phyloP scores from a whole-genome alignment of 2,329 filamentous ascomycete genomes.

The Penicillium sumatraense region DNA sequence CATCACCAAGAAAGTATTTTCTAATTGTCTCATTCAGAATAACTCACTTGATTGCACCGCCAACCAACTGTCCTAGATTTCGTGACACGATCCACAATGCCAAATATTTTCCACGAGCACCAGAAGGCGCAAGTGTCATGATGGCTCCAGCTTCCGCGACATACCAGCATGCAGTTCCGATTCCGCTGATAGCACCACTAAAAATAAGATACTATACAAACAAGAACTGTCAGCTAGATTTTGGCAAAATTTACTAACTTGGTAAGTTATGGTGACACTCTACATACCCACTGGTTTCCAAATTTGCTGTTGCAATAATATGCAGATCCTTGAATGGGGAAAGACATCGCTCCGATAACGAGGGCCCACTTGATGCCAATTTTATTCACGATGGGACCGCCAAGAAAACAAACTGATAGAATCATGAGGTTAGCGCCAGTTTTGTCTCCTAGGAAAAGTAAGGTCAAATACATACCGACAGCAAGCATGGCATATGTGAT shows the following conservation, averaged over 20 bases:
- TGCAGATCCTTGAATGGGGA: slow-evolving; percentile 53
- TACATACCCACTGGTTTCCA: slow-evolving; percentile 53
- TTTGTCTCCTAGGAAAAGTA: too few relatives aligned
- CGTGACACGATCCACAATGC: slow-evolving; percentile 55
- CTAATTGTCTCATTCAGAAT: neutral
- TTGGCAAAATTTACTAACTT: too few relatives aligned
- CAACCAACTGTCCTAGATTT: slow-evolving; percentile 54
- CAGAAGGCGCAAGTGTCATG: slow-evolving; percentile 54
- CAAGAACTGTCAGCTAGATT: too few relatives aligned
- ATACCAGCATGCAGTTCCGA: slow-evolving; percentile 54
- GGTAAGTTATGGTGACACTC: too few relatives aligned
- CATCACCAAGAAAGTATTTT: too few relatives aligned
- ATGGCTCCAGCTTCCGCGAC: slow-evolving; percentile 55
- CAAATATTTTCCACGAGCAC: slow-evolving; percentile 54
- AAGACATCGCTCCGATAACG: slow-evolving; percentile 48
- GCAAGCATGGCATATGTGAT: slow-evolving; percentile 36
- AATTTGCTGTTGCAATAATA: slow-evolving; percentile 57
- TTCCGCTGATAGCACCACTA: slow-evolving; percentile 43
- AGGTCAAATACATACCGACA: slow-evolving; percentile 23
- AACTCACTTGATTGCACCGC: slow-evolving; percentile 52
- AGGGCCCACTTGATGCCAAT: slow-evolving; percentile 54
- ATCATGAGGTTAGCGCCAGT: neutral
- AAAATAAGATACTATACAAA: slow-evolving; percentile 44
- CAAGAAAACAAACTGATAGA: slow-evolving; percentile 44
- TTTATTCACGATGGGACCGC: slow-evolving; percentile 53